Conservation (phyloP, 2,329 filamentous ascomycete species). For the Magnaporthiopsis poae region DNA sequence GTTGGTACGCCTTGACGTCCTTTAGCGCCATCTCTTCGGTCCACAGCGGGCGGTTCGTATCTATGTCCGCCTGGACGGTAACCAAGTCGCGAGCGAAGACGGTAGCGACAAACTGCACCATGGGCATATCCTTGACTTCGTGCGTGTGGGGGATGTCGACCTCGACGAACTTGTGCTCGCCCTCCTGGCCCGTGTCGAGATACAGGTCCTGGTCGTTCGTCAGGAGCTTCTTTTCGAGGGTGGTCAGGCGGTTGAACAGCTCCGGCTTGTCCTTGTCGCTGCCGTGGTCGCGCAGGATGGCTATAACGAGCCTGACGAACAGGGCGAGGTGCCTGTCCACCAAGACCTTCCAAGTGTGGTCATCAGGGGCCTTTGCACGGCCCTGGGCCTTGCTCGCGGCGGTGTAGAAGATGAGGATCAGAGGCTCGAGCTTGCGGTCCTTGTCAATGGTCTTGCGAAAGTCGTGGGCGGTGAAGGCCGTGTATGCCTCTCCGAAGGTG, state of each 20-base stretch:
- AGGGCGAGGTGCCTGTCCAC: slow-evolving; percentile 90
- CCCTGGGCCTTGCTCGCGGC: slow-evolving; percentile 82
- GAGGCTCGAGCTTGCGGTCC: slow-evolving; percentile 81
- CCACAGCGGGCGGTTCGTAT: slow-evolving; percentile 71
- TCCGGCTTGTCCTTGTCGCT: slow-evolving; percentile 80
- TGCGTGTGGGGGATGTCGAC: slow-evolving; percentile 75
- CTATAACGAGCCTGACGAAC: slow-evolving; percentile 77
- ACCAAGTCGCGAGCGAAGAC: slow-evolving; percentile 74
- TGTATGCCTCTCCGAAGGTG: slow-evolving; percentile 89
- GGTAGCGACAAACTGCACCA: slow-evolving; percentile 76
- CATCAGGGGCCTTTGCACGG: slow-evolving; percentile 60
- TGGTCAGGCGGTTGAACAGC: slow-evolving; percentile 65
- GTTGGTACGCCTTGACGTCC: slow-evolving; percentile 89
- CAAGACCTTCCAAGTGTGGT: slow-evolving; percentile 83
- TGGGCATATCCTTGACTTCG: slow-evolving; percentile 92
- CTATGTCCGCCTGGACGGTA: slow-evolving; percentile 78
- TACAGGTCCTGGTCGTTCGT: slow-evolving; percentile 86
- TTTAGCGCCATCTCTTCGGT: slow-evolving; percentile 82
- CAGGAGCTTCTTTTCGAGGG: slow-evolving; percentile 84
- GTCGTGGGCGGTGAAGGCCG: slow-evolving; percentile 76
- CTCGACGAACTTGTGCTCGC: slow-evolving; percentile 61
- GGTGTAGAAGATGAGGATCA: slow-evolving; percentile 93
- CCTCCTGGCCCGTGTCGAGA: slow-evolving; percentile 48
- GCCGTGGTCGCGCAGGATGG: slow-evolving; percentile 71
- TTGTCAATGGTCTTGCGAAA: slow-evolving; percentile 91